These are phyloP conservation scores for Lipomyces mesembrius DNA, from an alignment of 805 yeast genomes.

Conservation along the genomic window DNA sequence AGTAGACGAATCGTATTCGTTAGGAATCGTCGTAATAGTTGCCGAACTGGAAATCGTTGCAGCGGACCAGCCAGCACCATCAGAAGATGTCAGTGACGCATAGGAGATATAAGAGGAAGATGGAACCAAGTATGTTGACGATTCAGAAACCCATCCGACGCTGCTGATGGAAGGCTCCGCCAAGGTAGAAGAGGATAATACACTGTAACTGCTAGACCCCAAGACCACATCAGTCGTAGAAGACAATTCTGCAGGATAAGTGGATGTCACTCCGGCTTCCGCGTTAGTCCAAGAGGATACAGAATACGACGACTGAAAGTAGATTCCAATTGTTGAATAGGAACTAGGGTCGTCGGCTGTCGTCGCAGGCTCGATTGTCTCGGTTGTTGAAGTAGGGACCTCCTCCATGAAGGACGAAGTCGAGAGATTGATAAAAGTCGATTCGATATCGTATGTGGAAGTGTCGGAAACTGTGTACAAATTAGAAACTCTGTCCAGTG, in stretches of 20 bases:
- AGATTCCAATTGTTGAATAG: background rate
- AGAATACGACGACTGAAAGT: conserved; percentile 28
- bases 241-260: conserved; percentile 38
- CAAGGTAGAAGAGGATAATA: background rate
- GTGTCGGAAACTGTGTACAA: background rate
- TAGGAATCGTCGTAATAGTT: conserved; percentile 23
- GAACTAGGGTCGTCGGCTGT: background rate
- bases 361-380: background rate
- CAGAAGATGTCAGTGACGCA: conserved; percentile 17
- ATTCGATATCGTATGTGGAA: background rate
- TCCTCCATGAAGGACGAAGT: background rate
- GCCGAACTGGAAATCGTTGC: conserved; percentile 23
- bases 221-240: conserved; percentile 17
- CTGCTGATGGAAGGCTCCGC: background rate
- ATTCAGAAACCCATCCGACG: conserved; percentile 1
- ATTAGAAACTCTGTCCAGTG: background rate
- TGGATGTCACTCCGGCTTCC: conserved; percentile 24
- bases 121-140: conserved; percentile 5
- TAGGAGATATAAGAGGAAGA: conserved; percentile 9
- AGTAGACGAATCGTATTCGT: conserved; percentile 7
- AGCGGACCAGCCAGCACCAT: conserved; percentile 1
- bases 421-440: background rate
- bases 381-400: conserved; percentile 6
- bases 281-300: conserved; percentile 41
- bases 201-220: background rate